A percentile compares a stretch with the other conserved stretches of the same genome.
Conservation (phyloP, 2,329 filamentous ascomycete genomes). For the Ascosphaera apis region DNA sequence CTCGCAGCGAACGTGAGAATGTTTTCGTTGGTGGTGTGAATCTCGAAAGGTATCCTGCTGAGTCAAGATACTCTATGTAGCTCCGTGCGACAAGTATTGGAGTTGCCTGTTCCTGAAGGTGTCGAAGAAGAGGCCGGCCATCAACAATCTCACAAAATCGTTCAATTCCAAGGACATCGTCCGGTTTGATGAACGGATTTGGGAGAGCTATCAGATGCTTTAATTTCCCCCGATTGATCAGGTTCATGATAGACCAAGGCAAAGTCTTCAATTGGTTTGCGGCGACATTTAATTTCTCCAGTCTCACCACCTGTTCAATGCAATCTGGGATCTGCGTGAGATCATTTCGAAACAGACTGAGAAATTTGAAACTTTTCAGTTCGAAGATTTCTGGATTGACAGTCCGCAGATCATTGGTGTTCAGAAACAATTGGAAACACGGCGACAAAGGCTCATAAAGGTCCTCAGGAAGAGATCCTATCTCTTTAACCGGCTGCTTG, state of each 20-base stretch:
- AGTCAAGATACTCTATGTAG: constrained; percentile 12
- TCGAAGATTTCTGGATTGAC: constrained; percentile 21
- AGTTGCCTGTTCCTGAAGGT: not conserved
- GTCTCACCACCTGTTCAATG: constrained; percentile 18
- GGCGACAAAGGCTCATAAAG: constrained; percentile 18
- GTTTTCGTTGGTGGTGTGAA: constrained; percentile 3
- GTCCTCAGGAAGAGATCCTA: constrained; percentile 15
- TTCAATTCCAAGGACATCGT: constrained; percentile 9
- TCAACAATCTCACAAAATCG: constrained; percentile 11
- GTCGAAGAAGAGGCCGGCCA: constrained; percentile 1
- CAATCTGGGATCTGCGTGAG: constrained; percentile 18
- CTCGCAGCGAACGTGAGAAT: constrained; percentile 14
- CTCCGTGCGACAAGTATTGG: constrained; percentile 10
- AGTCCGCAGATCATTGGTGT: constrained; percentile 17
- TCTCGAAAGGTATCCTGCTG: constrained; percentile 11
- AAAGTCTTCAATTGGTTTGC: constrained; percentile 20
- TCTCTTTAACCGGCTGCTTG: constrained; percentile 14
- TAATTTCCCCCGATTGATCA: constrained; percentile 16
- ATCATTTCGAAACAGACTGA: constrained; percentile 25
- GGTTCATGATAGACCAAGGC: constrained; percentile 22
- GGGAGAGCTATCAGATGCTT: constrained; percentile 17
- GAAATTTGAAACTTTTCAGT: constrained; percentile 17
- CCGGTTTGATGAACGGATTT: constrained; percentile 14
- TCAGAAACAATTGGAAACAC: constrained; percentile 20
- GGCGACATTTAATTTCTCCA: constrained; percentile 23